Evolutionary conservation across 257 asterid species (phyloP), one percentile per base, ranked within the genome.

Genomic region (Nicotiana undulata): DNA sequence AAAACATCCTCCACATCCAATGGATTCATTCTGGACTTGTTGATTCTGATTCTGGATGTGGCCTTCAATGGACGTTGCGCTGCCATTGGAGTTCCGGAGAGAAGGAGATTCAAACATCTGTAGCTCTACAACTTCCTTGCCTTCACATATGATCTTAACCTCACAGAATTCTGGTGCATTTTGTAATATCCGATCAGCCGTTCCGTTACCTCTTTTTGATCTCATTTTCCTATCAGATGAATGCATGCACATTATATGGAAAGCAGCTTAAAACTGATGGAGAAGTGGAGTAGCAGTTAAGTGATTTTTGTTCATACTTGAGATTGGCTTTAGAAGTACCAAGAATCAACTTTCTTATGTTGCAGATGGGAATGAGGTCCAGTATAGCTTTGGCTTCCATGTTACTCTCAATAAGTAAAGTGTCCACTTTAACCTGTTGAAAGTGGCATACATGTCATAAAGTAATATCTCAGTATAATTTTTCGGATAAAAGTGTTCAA

Each of bases 311-410:
- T 3, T 68, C 6, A 15, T 52, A 52, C 97, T 93, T 93, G 63
- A 85, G 81, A 49, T 84, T 78, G 28, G 91, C 64, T 88, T 91
- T 90, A 70, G 85, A 84, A 82, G 89, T 88, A 52, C 92, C 93
- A 1, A 93, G 22, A 26, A 94, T 89, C 52, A 94, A 83, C 79
- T 82, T 93, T 53, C 83, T 89, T 2, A 94, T 89, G 86, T 92
- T 87, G 88, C 92, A 93, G 76, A 93, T 84, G 37, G 94, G 95
- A 80, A 94, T 93, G 88, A 94, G 98, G 76, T 92, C 93, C 37
- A 91, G 70, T 85, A 94, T 88, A 0, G 98, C 92, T 79, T 90
- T 90, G 52, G 89, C 95, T 86, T 93, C 97, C 87, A 58, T 74
- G 58, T 94, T 93, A 79, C 94, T 92, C 81, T 94, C 98, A 8